Percentiles rank a stretch among this genome's conserved stretches.
phyloP scores from a whole-genome alignment of 1,284 basidiomycete species.

The Marasmius oreades region DNA sequence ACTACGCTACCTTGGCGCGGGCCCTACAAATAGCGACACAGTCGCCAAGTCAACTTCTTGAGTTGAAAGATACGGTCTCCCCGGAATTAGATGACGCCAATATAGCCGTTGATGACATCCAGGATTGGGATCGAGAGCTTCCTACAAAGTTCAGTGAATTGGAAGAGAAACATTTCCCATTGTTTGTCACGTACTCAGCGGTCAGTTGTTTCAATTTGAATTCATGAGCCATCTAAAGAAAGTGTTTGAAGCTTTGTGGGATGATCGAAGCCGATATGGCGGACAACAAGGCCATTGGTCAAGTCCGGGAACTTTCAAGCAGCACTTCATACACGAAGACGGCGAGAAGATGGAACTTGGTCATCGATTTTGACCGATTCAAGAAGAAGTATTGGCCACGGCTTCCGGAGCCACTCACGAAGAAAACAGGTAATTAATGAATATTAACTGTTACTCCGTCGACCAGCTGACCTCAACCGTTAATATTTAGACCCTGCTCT shows the following conservation, averaged over 20 bases:
- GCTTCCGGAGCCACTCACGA: constrained; percentile 52
- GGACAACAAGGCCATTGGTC: neutral
- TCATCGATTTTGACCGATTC: constrained; percentile 53
- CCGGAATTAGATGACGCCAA: constrained; percentile 27
- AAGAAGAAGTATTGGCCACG: constrained; percentile 58
- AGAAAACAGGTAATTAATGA: constrained; percentile 45
- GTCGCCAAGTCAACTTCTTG: constrained; percentile 37
- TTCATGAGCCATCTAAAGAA: constrained; percentile 10
- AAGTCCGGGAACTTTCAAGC: neutral
- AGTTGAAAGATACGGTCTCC: constrained; percentile 20
- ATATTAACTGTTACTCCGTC: neutral
- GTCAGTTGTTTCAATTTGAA: constrained; percentile 31
- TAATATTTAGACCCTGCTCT: constrained; percentile 48
- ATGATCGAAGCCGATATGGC: constrained; percentile 41
- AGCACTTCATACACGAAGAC: neutral
- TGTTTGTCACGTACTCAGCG: constrained; percentile 66
- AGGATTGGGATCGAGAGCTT: constrained; percentile 40
- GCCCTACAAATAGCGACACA: constrained; percentile 40
- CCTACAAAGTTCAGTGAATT: constrained; percentile 58
- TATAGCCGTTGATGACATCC: constrained; percentile 47
- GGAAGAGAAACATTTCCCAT: constrained; percentile 60
- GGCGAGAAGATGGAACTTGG: constrained; percentile 6
- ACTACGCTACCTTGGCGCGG: constrained; percentile 51
- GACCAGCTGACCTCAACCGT: neutral
- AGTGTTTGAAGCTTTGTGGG: constrained; percentile 34